Conservation (phyloP, 1,284 basidiomycete genomes). For the Apiotrichum gracile region DNA sequence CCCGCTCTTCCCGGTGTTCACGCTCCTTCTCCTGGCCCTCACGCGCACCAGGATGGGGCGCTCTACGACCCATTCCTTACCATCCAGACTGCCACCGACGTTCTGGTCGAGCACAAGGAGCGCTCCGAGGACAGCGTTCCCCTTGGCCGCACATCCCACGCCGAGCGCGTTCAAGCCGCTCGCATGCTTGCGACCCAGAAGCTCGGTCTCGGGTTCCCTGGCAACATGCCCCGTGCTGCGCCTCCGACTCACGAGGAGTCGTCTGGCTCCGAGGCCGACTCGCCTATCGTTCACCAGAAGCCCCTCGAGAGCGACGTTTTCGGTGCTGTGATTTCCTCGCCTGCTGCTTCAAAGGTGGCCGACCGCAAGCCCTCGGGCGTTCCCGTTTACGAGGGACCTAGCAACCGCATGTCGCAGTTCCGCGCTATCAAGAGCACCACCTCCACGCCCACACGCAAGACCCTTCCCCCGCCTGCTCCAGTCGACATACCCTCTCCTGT, state of each 20-base stretch:
- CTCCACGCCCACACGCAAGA: constrained; percentile 15
- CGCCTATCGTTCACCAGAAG: not conserved
- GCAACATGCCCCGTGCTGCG: not conserved
- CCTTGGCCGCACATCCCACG: constrained; percentile 63
- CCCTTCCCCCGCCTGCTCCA: constrained; percentile 25
- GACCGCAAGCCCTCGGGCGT: constrained; percentile 18
- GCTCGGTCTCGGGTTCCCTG: constrained; percentile 39
- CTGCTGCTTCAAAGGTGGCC: constrained; percentile 3
- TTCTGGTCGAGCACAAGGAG: constrained; percentile 17
- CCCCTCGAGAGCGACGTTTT: constrained; percentile 7
- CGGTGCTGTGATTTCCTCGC: constrained; percentile 10
- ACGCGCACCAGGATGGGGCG: constrained; percentile 40
- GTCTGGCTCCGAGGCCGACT: not conserved
- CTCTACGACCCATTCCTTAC: constrained; percentile 48
- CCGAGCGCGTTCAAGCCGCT: constrained; percentile 41
- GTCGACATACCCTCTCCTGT: constrained; percentile 37
- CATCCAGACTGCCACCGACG: constrained; percentile 41
- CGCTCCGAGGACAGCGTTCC: constrained; percentile 63
- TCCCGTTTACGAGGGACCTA: constrained; percentile 31
- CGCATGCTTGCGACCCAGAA: constrained; percentile 41
- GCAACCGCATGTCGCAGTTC: constrained; percentile 30
- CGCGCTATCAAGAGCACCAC: constrained; percentile 5
- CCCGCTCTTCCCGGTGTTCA: constrained; percentile 17
- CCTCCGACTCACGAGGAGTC: not conserved
- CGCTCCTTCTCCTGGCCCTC: constrained; percentile 12